Base-by-base conservation (phyloP, 2,329 filamentous ascomycete species). In the Sclerotinia borealis region DNA sequence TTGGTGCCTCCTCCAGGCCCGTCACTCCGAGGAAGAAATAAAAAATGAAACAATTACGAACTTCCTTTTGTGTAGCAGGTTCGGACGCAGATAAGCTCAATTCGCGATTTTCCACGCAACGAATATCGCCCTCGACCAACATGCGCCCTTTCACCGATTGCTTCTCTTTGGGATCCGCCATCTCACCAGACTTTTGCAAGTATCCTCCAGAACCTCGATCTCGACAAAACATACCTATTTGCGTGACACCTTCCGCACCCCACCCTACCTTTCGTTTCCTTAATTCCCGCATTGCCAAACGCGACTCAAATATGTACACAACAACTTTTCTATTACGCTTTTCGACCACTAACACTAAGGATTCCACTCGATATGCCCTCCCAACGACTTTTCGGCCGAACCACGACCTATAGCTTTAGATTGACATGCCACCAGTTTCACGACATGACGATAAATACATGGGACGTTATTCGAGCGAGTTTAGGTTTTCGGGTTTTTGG, bases 1-100 rank as follows among this genome's bases (percentile, higher is more conserved):
- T 89, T 79, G 87, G 85, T 80, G 41, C 60, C 50, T 62, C 60
- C 41, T 83, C 85, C 81, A 84, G 83, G 81, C 84, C 85, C 78
- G 81, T 84, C 79, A 87, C 85, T 84, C 84, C 86, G 78, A 82
- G 84, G 81, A 90, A 88, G 79, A 83, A 84, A 83, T 85, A 79
- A 87, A 87, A 81, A 66, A 84, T 85, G 81, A 83, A 83, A 81
- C 82, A 83, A 80, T 88, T 73, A 72, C 88, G 81, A 90, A 87
- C 83, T 84, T 83, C 81, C 78, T 78, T 81, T 82, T 85, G 80
- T 84, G 79, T 85, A 90, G 83, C 90, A 96, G 92, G 89, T 96
- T 96, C 88, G 91, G 92, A 83, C 90, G 92, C 81, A 91, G 92
- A 90, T 96, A 92, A 87, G 66, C 70, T 70, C 63, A 65, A 59